These are phyloP conservation scores for Skeletonema costatum DNA, from an alignment of 108 stramenopile species.

Conservation along the genomic window DNA sequence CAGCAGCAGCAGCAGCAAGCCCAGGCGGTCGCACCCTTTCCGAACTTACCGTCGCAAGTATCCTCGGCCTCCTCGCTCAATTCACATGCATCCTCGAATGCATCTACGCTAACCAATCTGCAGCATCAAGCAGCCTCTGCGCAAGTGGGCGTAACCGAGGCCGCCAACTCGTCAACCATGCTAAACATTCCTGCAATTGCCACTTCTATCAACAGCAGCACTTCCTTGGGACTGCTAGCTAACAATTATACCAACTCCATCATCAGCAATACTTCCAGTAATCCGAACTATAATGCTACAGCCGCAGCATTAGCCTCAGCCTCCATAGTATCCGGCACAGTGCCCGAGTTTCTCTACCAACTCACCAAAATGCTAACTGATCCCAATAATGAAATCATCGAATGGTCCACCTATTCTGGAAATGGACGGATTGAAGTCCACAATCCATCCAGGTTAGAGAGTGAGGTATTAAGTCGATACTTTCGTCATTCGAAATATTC, in stretches of 20 bases:
- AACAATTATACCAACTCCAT: neutral
- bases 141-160: neutral
- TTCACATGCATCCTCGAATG: neutral
- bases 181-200: neutral
- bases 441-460: constrained; percentile 76
- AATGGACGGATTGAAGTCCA: constrained; percentile 77
- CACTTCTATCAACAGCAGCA: neutral
- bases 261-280: neutral
- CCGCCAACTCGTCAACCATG: neutral
- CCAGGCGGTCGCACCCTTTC: neutral
- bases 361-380: constrained; percentile 94
- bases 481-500: constrained; percentile 92
- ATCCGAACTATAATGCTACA: neutral
- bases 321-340: constrained; percentile 16
- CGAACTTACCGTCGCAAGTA: neutral
- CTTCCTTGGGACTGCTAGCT: neutral
- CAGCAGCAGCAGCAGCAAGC: neutral
- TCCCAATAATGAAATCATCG: constrained; percentile 81
- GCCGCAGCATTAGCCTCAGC: constrained; percentile 2
- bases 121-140: neutral
- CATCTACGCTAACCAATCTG: neutral
- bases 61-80: neutral
- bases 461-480: constrained; percentile 79
- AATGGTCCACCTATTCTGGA: constrained; percentile 66
- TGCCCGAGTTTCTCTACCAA: constrained; percentile 89